Evolutionary conservation across 1,284 basidiomycete species (phyloP), one percentile per base, ranked within the genome.

Genomic region (Rugosomyces carneus): DNA sequence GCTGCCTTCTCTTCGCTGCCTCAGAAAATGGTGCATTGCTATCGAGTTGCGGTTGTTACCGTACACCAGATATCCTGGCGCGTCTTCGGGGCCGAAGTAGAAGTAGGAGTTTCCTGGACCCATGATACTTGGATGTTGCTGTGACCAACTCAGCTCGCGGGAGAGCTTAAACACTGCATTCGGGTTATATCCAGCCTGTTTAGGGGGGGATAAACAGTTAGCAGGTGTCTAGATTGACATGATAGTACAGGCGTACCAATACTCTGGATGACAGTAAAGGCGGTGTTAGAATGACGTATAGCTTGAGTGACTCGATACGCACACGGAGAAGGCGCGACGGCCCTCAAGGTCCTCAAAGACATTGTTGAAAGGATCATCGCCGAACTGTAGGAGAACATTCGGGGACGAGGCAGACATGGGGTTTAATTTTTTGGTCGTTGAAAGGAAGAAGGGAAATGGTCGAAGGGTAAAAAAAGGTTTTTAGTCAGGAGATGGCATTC

Each of bases 51-150:
- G 65, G 49, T 75, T 77, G 51, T 81, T 84, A 4, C 84, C 85
- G 51, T 85, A 88, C 31, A 76, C 72, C 32, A 87, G 62, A 55
- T 78, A 78, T 5, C 85, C 84, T 3, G 75, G 73, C 2, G 70
- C 58, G 40, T 69, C 72, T 38, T 67, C 67, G 5, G 84, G 83
- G 0, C 84, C 85, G 50, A 88, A 79, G 58, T 84, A 88, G 48
- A 86, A 75, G 57, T 73, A 84, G 5, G 84, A 77, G 37, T 75
- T 81, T 48, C 71, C 73, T 11, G 85, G 84, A 10, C 85, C 85
- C 76, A 84, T 78, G 51, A 86, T 78, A 40, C 67, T 69, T 16
- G 76, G 72, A 55, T 84, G 77, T 44, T 77, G 77, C 52, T 77
- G 70, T 16, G 76, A 69, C 84, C 85, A 88, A 20, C 64, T 67